These are phyloP conservation scores for Polyplosphaeria fusca DNA, from an alignment of 495 filamentous ascomycete genomes.

Conservation along the genomic window DNA sequence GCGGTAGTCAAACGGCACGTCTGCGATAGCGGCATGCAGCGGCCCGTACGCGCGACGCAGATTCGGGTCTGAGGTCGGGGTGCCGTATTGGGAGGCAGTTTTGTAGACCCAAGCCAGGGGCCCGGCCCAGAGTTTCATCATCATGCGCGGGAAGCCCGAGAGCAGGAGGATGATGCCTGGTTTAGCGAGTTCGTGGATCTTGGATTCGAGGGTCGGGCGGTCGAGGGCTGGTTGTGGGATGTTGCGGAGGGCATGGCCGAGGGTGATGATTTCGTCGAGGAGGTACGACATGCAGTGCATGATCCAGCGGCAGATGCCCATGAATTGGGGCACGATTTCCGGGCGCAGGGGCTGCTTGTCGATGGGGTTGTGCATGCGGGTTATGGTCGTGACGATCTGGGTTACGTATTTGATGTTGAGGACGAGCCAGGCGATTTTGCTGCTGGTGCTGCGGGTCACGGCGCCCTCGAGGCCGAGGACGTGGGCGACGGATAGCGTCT, in stretches of 20 bases:
- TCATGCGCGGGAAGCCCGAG: constrained; percentile 68
- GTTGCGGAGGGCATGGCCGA: constrained; percentile 54
- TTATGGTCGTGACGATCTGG: constrained; percentile 62
- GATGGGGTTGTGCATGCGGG: constrained; percentile 37
- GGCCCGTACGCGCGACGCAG: constrained; percentile 25
- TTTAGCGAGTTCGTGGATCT: constrained; percentile 45
- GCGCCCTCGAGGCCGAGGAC: constrained; percentile 63
- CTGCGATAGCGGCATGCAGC: constrained; percentile 39
- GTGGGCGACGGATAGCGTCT: constrained; percentile 67
- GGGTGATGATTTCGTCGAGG: constrained; percentile 61
- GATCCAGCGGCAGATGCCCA: constrained; percentile 61
- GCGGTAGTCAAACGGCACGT: constrained; percentile 51
- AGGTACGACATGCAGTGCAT: constrained; percentile 67
- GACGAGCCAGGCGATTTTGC: constrained; percentile 70
- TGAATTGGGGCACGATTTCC: constrained; percentile 54
- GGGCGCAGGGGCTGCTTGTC: constrained; percentile 23
- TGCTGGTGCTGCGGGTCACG: constrained; percentile 54
- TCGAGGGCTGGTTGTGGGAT: constrained; percentile 45
- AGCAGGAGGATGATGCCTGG: constrained; percentile 65
- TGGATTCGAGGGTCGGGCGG: constrained; percentile 47
- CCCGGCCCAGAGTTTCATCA: constrained; percentile 66
- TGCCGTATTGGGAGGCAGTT: constrained; percentile 18
- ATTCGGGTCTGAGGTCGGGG: constrained; percentile 13
- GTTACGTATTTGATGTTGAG: constrained; percentile 70
- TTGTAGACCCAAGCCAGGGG: constrained; percentile 39